Evolutionary conservation across 768 basidiomycete genomes (phyloP).

Genomic region (Boletus eberwhitei): DNA sequence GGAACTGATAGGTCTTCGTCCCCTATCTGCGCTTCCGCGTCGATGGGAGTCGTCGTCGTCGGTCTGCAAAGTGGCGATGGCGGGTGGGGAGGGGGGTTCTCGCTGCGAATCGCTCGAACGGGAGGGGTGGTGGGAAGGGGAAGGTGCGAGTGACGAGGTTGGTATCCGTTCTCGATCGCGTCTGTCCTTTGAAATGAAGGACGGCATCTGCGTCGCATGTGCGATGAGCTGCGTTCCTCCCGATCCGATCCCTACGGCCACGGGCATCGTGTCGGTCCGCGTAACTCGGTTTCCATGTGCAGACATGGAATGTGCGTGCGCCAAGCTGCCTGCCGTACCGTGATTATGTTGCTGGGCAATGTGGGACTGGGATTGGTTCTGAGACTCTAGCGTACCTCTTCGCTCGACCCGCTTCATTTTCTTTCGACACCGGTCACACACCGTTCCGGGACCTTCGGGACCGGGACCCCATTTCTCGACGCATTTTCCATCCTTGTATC

Average conservation of each 20-base stretch:
- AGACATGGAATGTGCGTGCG: constrained; percentile 22
- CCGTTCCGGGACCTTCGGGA: constrained; percentile 78
- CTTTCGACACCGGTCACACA: constrained; percentile 82
- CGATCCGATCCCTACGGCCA: constrained; percentile 24
- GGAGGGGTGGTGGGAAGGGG: constrained; percentile 14
- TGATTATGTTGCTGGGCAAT: constrained; percentile 10
- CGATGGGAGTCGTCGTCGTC: constrained; percentile 26
- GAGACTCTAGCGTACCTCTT: constrained; percentile 58
- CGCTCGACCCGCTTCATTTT: constrained; percentile 85
- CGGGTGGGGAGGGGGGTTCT: constrained; percentile 32
- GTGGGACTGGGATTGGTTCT: constrained; percentile 23
- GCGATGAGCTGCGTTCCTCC: constrained; percentile 24
- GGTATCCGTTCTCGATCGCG: constrained; percentile 26
- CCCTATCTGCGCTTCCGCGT: constrained; percentile 21
- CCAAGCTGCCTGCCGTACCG: background rate
- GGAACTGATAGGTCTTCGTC: constrained; percentile 29
- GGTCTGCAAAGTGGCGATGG: constrained; percentile 30
- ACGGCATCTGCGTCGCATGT: constrained; percentile 20
- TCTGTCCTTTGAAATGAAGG: constrained; percentile 26
- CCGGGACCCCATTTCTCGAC: constrained; percentile 89
- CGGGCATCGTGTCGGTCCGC: constrained; percentile 34
- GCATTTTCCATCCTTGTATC: constrained; percentile 83
- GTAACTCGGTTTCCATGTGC: constrained; percentile 22
- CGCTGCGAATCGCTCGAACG: constrained; percentile 18
- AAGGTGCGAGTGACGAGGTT: constrained; percentile 25